A percentile compares a stretch with the other conserved stretches of the same genome.
Conservation (phyloP, 805 yeast species). For the Grigorovia jiainica region DNA sequence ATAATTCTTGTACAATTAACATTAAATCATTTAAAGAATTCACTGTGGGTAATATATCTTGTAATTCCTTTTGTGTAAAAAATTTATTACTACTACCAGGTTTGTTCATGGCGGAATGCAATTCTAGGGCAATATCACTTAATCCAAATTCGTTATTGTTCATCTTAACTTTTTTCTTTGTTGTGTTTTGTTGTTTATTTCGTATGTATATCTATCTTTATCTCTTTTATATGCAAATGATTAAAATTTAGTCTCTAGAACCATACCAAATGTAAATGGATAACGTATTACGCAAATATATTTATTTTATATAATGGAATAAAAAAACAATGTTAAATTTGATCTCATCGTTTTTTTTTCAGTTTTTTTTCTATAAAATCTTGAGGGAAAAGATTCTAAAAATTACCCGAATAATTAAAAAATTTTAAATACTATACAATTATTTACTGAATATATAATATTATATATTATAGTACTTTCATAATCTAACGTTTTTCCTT, state of each 20-base stretch:
- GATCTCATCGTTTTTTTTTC: constrained; percentile 5
- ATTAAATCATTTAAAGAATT: constrained; percentile 36
- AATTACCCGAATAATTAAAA: background rate
- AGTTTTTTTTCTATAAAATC: background rate
- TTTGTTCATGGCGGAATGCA: constrained; percentile 47
- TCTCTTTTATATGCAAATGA: too few relatives aligned
- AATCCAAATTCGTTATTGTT: constrained; percentile 1
- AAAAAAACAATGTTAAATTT: too few relatives aligned
- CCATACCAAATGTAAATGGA: too few relatives aligned
- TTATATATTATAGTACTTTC: too few relatives aligned
- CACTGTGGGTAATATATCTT: constrained; percentile 34
- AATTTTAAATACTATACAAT: too few relatives aligned
- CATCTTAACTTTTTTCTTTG: background rate
- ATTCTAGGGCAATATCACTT: constrained; percentile 38
- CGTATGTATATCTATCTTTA: background rate
- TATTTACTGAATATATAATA: too few relatives aligned
- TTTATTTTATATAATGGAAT: too few relatives aligned
- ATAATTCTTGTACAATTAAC: constrained; percentile 41
- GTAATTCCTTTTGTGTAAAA: constrained; percentile 63
- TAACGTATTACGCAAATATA: too few relatives aligned
- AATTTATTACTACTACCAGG: constrained; percentile 32
- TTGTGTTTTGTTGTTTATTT: background rate
- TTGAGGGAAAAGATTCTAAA: background rate
- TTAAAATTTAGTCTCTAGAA: too few relatives aligned
- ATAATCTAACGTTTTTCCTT: constrained; percentile 42